Evolutionary conservation across 1,139 yeast genomes (phyloP).

Genomic region (Suhomyces guaymorum): DNA sequence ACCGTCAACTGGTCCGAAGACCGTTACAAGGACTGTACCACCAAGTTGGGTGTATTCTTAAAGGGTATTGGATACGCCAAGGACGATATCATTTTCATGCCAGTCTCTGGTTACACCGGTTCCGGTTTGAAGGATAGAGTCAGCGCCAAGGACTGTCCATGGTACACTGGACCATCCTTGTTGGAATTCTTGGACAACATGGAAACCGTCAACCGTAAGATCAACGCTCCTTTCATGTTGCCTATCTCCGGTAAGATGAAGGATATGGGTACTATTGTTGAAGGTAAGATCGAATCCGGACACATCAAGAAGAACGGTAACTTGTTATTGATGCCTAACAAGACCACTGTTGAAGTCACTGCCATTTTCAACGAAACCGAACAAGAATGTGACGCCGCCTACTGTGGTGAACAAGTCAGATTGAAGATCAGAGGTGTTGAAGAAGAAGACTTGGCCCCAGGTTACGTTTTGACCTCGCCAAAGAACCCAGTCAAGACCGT

Average conservation of each 20-base stretch:
- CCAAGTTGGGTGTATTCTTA: conserved; percentile 73
- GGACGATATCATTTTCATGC: conserved; percentile 88
- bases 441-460: conserved; percentile 92
- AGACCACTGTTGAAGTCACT: conserved; percentile 75
- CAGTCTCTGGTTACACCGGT: conserved; percentile 97
- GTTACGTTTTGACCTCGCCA: conserved; percentile 85
- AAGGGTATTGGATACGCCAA: conserved; percentile 89
- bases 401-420: conserved; percentile 96
- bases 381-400: conserved; percentile 86
- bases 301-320: conserved; percentile 77
- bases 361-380: conserved; percentile 93
- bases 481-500: conserved; percentile 90
- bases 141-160: conserved; percentile 68
- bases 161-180: conserved; percentile 93
- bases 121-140: conserved; percentile 93
- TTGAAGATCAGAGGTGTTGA: conserved; percentile 91
- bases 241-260: conserved; percentile 94
- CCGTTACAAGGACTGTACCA: conserved; percentile 93
- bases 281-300: conserved; percentile 97
- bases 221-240: conserved; percentile 95
- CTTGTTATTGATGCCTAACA: conserved; percentile 91
- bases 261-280: conserved; percentile 95
- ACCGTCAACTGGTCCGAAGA: conserved; percentile 95
- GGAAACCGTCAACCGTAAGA: conserved; percentile 79
- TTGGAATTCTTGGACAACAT: conserved; percentile 85